Base-by-base conservation (phyloP, 257 asterid genomes). In the Rhazya stricta region DNA sequence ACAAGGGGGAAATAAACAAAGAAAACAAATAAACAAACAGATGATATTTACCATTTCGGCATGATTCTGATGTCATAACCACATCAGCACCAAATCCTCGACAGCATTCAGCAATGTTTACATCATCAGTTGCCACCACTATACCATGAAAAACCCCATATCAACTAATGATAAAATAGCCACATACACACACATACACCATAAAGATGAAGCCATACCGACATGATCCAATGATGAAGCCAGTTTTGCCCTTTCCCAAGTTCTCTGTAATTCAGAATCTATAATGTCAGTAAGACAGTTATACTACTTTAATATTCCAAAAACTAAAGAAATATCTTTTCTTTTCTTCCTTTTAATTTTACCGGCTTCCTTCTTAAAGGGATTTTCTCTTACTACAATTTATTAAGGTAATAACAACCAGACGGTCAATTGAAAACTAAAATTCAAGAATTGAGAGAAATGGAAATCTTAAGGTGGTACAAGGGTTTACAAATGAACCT, bases 51-150 rank as follows among this genome's bases (percentile, higher is more conserved):
- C 98, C 96, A 87, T 94, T 94, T 80, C 84, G 84, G 79, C 98
- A 94, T 27, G 96, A 86, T 74, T 87, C 96, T 11, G 96, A 90
- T 73, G 96, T 91, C 96, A 91, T 91, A 50, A 91, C 88, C 67
- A 94, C 97, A 80, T 90, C 94, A 48, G 98, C 97, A 50, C 97
- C 98, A 76, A 93, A 94, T 67, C 92, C 93, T 80, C 84, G 84
- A 82, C 97, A 94, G 81, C 97, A 91, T 72, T 90, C 94, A 63
- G 98, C 97, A 81, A 94, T 91, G 61, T 81, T 90, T 65, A 90
- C 92, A 84, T 94, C 96, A 80, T 91, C 97, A 6, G 98, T 91
- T 23, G 98, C 98, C 80, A 94, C 96, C 79, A 91, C 98, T 93
- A 76, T 50, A 80, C 51, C 37, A 73, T 48, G n/a, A 82, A 69